phyloP scores from a whole-genome alignment of 1,284 basidiomycete species.

The Vanrija sp. region DNA sequence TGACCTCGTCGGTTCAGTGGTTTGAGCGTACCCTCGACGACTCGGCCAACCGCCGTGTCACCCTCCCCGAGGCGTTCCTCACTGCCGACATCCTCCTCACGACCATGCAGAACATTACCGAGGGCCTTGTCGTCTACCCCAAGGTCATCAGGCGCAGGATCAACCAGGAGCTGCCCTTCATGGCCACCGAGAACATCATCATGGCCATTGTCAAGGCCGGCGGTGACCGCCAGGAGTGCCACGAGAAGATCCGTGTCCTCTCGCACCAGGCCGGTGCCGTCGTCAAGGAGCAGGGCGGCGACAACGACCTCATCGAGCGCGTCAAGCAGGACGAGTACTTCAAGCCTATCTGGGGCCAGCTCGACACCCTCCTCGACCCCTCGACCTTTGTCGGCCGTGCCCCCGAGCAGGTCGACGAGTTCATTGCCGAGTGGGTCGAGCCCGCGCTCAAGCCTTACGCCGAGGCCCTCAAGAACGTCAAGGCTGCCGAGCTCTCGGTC shows the following conservation, averaged over 20 bases:
- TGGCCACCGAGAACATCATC: slow-evolving; percentile 98
- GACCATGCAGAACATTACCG: slow-evolving; percentile 92
- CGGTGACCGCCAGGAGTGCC: slow-evolving; percentile 93
- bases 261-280: slow-evolving; percentile 92
- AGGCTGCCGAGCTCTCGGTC: slow-evolving; percentile 56
- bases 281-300: slow-evolving; percentile 90
- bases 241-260: slow-evolving; percentile 93
- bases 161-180: slow-evolving; percentile 93
- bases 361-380: slow-evolving; percentile 64
- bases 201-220: slow-evolving; percentile 96
- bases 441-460: slow-evolving; percentile 72
- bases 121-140: slow-evolving; percentile 97
- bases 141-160: slow-evolving; percentile 90
- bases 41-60: slow-evolving; percentile 93
- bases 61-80: slow-evolving; percentile 94
- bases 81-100: slow-evolving; percentile 95
- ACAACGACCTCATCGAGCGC: slow-evolving; percentile 94
- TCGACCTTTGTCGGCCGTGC: slow-evolving; percentile 83
- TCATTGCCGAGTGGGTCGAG: slow-evolving; percentile 80
- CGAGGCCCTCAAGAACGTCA: slow-evolving; percentile 61
- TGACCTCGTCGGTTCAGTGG: slow-evolving; percentile 91
- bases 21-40: slow-evolving; percentile 95
- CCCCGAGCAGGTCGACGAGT: slow-evolving; percentile 87
- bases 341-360: slow-evolving; percentile 53
- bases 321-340: slow-evolving; percentile 67